Evolutionary conservation across 768 basidiomycete species (phyloP).

Genomic region (Mycena chlorophos): DNA sequence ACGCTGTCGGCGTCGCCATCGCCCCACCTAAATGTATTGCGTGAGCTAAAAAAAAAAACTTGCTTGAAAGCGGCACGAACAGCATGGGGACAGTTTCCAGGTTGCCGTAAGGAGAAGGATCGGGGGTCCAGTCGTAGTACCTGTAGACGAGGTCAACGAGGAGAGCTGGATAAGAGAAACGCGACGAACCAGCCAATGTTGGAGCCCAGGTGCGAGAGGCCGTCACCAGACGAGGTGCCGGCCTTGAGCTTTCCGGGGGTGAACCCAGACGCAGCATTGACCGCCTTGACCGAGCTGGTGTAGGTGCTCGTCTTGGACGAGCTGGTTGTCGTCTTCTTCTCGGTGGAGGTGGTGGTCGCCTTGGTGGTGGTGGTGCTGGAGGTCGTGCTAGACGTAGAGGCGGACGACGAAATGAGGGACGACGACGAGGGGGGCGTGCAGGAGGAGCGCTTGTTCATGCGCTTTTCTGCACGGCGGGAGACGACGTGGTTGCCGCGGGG

Average conservation of each 20-base stretch:
- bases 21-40: slow-evolving; percentile 54
- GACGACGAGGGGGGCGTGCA: slow-evolving; percentile 12
- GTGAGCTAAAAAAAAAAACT: slow-evolving; percentile 32
- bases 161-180: slow-evolving; percentile 16
- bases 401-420: background rate
- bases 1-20: slow-evolving; percentile 39
- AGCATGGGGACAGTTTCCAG: slow-evolving; percentile 48
- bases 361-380: background rate
- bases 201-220: slow-evolving; percentile 38
- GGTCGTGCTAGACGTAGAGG: background rate
- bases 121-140: slow-evolving; percentile 35
- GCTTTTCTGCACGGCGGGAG: background rate
- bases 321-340: background rate
- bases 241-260: slow-evolving; percentile 48
- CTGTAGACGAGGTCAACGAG: background rate
- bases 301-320: background rate
- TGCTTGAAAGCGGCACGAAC: background rate
- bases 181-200: slow-evolving; percentile 54
- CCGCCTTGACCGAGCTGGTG: slow-evolving; percentile 3
- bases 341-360: background rate
- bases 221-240: slow-evolving; percentile 48
- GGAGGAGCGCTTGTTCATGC: background rate
- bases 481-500: background rate
- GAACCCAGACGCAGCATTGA: slow-evolving; percentile 24
- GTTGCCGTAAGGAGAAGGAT: slow-evolving; percentile 39